These are phyloP conservation scores for Scutellaria minor DNA, from an alignment of 257 asterid species.

Conservation along the genomic window DNA sequence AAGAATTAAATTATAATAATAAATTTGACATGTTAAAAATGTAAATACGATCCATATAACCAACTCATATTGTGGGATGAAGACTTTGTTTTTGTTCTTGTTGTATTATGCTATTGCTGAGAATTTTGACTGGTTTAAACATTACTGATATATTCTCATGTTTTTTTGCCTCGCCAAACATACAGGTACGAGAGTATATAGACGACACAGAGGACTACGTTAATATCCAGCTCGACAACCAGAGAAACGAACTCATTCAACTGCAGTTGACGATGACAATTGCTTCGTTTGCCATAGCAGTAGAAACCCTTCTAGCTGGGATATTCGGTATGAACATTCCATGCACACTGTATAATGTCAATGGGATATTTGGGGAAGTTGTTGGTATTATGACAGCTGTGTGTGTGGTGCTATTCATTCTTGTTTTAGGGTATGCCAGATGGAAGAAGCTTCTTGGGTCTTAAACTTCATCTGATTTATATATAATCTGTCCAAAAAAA, in stretches of 20 bases:
- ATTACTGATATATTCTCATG: slow-evolving; percentile 10
- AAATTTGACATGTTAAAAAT: no score
- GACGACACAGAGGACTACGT: slow-evolving; percentile 95
- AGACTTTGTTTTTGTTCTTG: no score
- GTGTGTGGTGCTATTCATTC: slow-evolving; percentile 55
- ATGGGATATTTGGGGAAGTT: slow-evolving; percentile 51
- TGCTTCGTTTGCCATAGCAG: slow-evolving; percentile 72
- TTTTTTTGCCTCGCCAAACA: neutral
- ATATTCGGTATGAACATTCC: slow-evolving; percentile 89
- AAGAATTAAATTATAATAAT: no score
- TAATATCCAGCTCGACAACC: slow-evolving; percentile 91
- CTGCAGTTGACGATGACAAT: slow-evolving; percentile 82
- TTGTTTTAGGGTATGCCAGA: slow-evolving; percentile 75
- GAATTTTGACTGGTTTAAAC: neutral
- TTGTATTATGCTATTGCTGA: neutral
- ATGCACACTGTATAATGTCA: slow-evolving; percentile 34
- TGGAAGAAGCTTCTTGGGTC: slow-evolving; percentile 93
- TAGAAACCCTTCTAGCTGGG: slow-evolving; percentile 68
- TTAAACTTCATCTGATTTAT: slow-evolving; percentile 35
- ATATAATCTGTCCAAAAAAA: slow-evolving; percentile 14
- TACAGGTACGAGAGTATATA: slow-evolving; percentile 86
- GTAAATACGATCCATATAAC: no score
- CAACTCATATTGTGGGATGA: no score
- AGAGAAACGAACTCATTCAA: slow-evolving; percentile 88
- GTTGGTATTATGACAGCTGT: slow-evolving; percentile 52